A percentile compares a stretch with the other conserved stretches of the same genome.
These are phyloP conservation scores for Canavalia gladiata DNA, from an alignment of 306 rosid genomes.

Conservation along the genomic window DNA sequence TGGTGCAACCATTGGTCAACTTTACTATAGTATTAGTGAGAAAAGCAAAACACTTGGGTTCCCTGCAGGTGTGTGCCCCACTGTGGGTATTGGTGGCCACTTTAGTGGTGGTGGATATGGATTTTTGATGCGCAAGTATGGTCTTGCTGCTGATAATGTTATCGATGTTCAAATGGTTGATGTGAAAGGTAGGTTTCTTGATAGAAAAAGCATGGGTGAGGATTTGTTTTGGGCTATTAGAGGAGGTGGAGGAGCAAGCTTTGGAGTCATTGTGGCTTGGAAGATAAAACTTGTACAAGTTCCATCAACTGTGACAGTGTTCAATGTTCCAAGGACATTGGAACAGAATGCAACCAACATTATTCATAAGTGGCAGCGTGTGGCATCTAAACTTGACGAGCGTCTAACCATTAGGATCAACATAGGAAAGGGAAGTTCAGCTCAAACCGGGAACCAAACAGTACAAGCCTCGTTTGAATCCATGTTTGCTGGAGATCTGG, in stretches of 20 bases:
- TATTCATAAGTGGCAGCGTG: constrained; percentile 62
- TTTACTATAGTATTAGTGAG: constrained; percentile 36
- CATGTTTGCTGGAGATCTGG: constrained; percentile 56
- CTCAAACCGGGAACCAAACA: not conserved
- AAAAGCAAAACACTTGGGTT: constrained; percentile 46
- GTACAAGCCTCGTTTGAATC: constrained; percentile 27
- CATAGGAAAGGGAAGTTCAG: constrained; percentile 23
- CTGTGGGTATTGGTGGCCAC: constrained; percentile 78
- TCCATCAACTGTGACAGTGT: constrained; percentile 67
- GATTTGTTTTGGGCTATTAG: constrained; percentile 82
- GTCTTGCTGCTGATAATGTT: constrained; percentile 68
- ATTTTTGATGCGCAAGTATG: constrained; percentile 64
- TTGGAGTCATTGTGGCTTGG: constrained; percentile 69
- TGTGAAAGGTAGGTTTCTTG: constrained; percentile 61
- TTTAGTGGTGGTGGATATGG: constrained; percentile 82
- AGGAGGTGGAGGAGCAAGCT: constrained; percentile 78
- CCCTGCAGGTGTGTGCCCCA: constrained; percentile 73
- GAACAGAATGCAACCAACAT: constrained; percentile 62
- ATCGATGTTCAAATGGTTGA: constrained; percentile 69
- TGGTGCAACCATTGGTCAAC: constrained; percentile 50
- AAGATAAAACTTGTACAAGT: constrained; percentile 60
- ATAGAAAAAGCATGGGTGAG: constrained; percentile 67
- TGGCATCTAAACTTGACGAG: constrained; percentile 50
- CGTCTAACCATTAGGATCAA: constrained; percentile 33
- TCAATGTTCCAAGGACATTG: constrained; percentile 49